phyloP scores from a whole-genome alignment of 768 basidiomycete genomes.

The Hericium alpestre region DNA sequence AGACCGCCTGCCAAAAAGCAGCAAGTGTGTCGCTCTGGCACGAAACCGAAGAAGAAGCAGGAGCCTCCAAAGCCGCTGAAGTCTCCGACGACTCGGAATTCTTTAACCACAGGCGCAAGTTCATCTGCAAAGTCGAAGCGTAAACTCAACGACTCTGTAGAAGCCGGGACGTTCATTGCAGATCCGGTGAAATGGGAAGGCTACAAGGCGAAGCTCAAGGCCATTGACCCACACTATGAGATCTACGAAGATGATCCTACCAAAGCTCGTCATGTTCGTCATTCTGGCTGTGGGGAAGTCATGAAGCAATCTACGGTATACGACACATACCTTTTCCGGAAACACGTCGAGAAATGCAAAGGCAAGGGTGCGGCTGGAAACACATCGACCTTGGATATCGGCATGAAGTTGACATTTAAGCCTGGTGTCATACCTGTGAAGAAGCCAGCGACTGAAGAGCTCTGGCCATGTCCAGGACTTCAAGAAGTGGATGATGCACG shows the following conservation, averaged over 20 bases:
- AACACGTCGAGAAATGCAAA: neutral
- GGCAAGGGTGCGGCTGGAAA: neutral
- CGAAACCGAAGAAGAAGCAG: neutral
- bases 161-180: neutral
- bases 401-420: neutral
- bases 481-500: neutral
- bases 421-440: too few species aligned
- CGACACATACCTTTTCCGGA: neutral
- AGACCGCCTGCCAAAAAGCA: neutral
- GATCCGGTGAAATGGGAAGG: neutral
- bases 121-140: neutral
- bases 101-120: neutral
- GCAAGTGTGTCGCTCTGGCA: neutral
- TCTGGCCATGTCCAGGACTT: neutral
- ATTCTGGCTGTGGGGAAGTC: neutral
- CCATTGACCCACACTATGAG: neutral
- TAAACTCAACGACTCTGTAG: neutral
- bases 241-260: neutral
- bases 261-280: neutral
- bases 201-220: neutral
- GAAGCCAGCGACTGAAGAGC: too few species aligned
- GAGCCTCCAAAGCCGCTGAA: neutral
- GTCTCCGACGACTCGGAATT: neutral
- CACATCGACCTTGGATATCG: neutral
- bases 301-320: neutral